These are phyloP conservation scores for Saturnispora sanitii DNA, from an alignment of 805 yeast genomes.

Conservation along the genomic window DNA sequence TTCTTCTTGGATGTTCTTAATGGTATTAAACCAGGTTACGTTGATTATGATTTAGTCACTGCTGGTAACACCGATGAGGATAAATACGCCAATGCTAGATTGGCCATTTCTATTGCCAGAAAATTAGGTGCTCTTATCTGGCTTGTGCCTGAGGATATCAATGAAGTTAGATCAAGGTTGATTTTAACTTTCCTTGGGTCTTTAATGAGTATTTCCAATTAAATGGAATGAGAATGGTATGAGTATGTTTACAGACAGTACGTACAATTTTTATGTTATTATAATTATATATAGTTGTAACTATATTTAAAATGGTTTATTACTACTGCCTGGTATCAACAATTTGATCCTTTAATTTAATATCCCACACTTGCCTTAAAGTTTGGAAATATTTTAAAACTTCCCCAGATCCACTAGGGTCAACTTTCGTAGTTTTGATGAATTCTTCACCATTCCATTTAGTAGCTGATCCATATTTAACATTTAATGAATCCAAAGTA, in stretches of 20 bases:
- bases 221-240: background rate
- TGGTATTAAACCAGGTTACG: constrained; percentile 95
- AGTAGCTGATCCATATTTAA: constrained; percentile 68
- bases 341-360: constrained; percentile 63
- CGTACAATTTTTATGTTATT: too few relatives aligned
- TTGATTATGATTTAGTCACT: constrained; percentile 85
- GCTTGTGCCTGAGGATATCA: constrained; percentile 99
- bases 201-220: constrained; percentile 71
- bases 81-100: constrained; percentile 84
- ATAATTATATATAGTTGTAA: background rate
- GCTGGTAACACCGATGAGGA: constrained; percentile 77
- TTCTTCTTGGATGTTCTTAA: constrained; percentile 83
- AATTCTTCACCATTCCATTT: constrained; percentile 55
- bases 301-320: background rate
- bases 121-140: constrained; percentile 95
- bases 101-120: constrained; percentile 97
- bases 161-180: constrained; percentile 89
- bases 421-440: constrained; percentile 46
- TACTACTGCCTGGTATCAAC: constrained; percentile 21
- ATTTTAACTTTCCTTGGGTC: constrained; percentile 93
- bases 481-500: constrained; percentile 30
- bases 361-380: constrained; percentile 63
- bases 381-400: constrained; percentile 54
- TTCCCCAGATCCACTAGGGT: constrained; percentile 53
- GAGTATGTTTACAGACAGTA: too few relatives aligned